Base-by-base conservation (phyloP, 257 asterid species). In the Verbena officinalis region DNA sequence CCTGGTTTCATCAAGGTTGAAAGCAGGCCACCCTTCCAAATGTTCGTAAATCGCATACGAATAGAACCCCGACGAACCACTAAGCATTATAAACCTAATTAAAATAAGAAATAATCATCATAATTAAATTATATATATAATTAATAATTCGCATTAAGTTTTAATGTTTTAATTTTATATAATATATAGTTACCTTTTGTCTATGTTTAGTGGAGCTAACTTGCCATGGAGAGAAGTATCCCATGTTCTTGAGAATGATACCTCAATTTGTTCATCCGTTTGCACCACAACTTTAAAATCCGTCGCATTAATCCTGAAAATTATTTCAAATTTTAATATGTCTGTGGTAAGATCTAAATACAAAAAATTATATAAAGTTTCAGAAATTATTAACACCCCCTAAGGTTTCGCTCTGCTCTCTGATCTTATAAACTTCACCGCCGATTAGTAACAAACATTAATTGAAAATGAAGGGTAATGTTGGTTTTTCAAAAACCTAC, bases 11-110 rank as follows among this genome's bases (percentile, higher is more conserved):
- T 78, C 83, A 3, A 87, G 85, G 82, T 80, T 90, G 78, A 85
- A 85, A 62, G 72, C 91, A 44, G 95, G 97, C 95, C 94, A 85
- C 3, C 86, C 94, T 57, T 84, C 95, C 68, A 83, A 72, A 27
- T 71, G 94, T 59, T 90, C 95, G 65, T 80, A 90, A 48, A 90
- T 87, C 24, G 95, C 95, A 53, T 90, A 90, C 0, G 95, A 65
- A 65, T 87, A 90, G 71, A 90, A 75, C 38, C 97, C 95, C 0
- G 97, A 85, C 20, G 80, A 81, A 46, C 84, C 94, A 13, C 84
- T 82, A 15, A 87, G 91, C 80, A 90, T 65, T 59, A 87, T 22
- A 59, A 83, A 90, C 84, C 97, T 89, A 69, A 20, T 36, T 3
- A 9, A 1, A 34, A 15, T 5, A 1, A 11, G 4, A 17, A 46